phyloP scores from a whole-genome alignment of 2,329 filamentous ascomycete species.

The Pleomassaria siparia region DNA sequence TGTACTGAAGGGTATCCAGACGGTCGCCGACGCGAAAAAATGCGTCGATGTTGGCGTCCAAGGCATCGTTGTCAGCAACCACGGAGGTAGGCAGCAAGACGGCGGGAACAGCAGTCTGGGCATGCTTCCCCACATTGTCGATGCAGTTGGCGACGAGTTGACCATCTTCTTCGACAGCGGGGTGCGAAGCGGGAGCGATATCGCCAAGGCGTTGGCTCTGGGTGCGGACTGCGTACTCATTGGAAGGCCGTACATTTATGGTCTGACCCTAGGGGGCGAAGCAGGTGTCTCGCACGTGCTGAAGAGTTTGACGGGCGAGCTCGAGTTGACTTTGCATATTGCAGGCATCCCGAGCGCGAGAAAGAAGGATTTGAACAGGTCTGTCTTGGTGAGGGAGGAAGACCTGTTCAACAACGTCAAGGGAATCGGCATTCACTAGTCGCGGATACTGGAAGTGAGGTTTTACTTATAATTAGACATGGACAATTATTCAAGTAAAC shows the following conservation, averaged over 20 bases:
- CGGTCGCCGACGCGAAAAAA: conserved; percentile 51
- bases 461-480: neutral
- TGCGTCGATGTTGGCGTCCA: conserved; percentile 49
- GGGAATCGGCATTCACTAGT: conserved; percentile 11
- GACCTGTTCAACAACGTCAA: conserved; percentile 22
- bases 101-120: conserved; percentile 55
- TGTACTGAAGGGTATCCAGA: conserved; percentile 62
- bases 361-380: conserved; percentile 22
- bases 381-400: conserved; percentile 21
- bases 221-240: conserved; percentile 62
- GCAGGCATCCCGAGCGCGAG: conserved; percentile 23
- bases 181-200: conserved; percentile 52
- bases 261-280: conserved; percentile 57
- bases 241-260: conserved; percentile 61
- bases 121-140: conserved; percentile 61
- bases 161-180: conserved; percentile 55
- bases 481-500: neutral
- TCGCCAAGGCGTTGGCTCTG: conserved; percentile 54
- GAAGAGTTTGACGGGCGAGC: conserved; percentile 19
- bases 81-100: conserved; percentile 57
- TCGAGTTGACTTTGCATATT: conserved; percentile 30
- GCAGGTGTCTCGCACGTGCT: conserved; percentile 52
- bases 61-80: conserved; percentile 56
- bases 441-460: neutral
- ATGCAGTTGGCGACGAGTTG: conserved; percentile 37